Evolutionary conservation across 2,329 filamentous ascomycete species (phyloP), one percentile per base, ranked within the genome.

Genomic region (Rhexocercosporidium sp.): DNA sequence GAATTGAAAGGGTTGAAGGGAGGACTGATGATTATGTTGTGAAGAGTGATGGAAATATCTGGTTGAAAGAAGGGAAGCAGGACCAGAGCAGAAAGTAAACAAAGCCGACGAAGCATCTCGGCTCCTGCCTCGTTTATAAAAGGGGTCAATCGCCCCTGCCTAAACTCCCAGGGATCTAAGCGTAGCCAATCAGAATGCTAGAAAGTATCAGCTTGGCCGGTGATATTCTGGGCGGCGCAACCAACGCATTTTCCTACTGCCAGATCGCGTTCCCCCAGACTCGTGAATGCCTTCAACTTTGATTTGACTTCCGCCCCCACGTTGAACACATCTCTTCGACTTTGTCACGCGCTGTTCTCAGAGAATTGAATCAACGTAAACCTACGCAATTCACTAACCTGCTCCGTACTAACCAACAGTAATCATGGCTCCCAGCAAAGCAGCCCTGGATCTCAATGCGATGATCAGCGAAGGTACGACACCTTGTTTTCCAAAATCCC

Each of bases 391-490:
- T 16, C 39, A 68, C 70, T 72, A 65, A 72, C 44, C 39, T 39
- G 64, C 27, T 44, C 34, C 44, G 18, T 60, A 70, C 66, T 69
- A 69, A 73, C 57, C 3, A 27, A 46, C 61, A 70, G 49, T 46
- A 49, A 64, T 39, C 31, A 78, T 78, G 77, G 76, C 75, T 49
- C 73, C 73, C 31, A 71, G 67, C 46, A 76, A 76, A 57, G 61
- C 70, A 47, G 73, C 75, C 46, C 71, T 71, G 46, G 75, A 77
- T 62, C 74, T 78, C 63, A 74, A 78, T 53, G 72, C 70, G 34
- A 77, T 78, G 63, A 73, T 78, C 65, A 71, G 74, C 37, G 69
- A 73, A 65, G 75, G 77, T 78, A 70, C 37, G 68, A 14, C 54
- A 16, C 54, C 11, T 12, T 8, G 22, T 12, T 27, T 27, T n/a